Base-by-base conservation (phyloP, 2,329 filamentous ascomycete genomes). In the Beauveria caledonica region DNA sequence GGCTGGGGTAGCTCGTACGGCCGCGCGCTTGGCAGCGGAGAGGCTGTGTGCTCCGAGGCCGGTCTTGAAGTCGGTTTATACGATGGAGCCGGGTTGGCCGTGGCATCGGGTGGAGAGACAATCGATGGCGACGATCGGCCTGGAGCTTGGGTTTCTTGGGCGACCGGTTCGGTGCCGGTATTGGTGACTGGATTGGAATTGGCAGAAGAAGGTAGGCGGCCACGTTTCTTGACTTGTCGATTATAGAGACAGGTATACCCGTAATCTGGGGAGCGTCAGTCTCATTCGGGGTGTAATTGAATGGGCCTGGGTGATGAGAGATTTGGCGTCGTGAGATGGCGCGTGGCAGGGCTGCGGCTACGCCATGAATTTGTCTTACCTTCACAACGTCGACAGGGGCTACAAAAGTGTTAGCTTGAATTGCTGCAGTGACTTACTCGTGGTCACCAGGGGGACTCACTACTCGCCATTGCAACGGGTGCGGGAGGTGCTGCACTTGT, bases 381-480 rank as follows among this genome's bases (percentile, higher is more conserved):
- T 69, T 72, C 63, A 59, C 73, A 75, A 27, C 73, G 72, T 46
- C 71, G 69, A 63, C 73, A 73, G 17, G 64, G 66, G 46, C 66
- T 66, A 19, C 11, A 27, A 56, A 8, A 29, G 44, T 50, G 55
- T 61, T 55, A 62, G 61, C 36, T 2, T 11, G 1, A 17, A 23
- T 13, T 13, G 39, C 9, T 10, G 7, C 58, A 29, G 27, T 10
- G 29, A 33, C 33, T 15, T 21, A 40, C 50, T 36, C 33, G 50
- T 25, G 59, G 54, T 51, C 33, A 17, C 27, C 11, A 42, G 17
- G 21, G 36, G 13, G 19, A 67, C 73, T 71, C 63, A 78, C 76
- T 72, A 77, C 46, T 74, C 68, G 21, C 77, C 77, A 63, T 78
- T 73, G 61, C 77, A 79, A 42, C 77, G 69, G 5, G 74, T 75